phyloP scores from a whole-genome alignment of 2,329 filamentous ascomycete genomes.

The Ilyonectria robusta region DNA sequence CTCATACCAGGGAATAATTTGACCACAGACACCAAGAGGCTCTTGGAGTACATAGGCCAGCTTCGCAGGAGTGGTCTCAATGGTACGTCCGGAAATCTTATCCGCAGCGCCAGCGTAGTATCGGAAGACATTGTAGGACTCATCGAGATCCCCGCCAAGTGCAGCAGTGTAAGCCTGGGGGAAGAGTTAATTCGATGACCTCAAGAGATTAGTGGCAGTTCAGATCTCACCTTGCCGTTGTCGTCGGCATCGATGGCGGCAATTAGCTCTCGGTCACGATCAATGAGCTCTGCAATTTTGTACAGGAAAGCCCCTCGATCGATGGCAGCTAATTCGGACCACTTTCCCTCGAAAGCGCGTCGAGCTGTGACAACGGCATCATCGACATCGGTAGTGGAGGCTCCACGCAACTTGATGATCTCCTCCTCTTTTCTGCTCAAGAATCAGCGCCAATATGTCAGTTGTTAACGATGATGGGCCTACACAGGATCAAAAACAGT shows the following conservation, averaged over 20 bases:
- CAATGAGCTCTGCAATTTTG: slow-evolving; percentile 28
- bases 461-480: neutral
- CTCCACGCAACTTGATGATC: slow-evolving; percentile 23
- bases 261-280: slow-evolving; percentile 28
- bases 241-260: slow-evolving; percentile 25
- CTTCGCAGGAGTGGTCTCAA: slow-evolving; percentile 72
- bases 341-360: slow-evolving; percentile 26
- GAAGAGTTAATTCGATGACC: slow-evolving; percentile 37
- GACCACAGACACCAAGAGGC: slow-evolving; percentile 75
- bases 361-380: slow-evolving; percentile 23
- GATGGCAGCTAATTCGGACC: slow-evolving; percentile 24
- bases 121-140: slow-evolving; percentile 48
- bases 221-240: slow-evolving; percentile 15
- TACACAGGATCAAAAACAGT: slow-evolving; percentile 22
- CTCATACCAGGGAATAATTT: slow-evolving; percentile 69
- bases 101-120: slow-evolving; percentile 81
- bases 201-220: no score
- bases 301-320: slow-evolving; percentile 23
- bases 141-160: neutral
- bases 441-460: no score
- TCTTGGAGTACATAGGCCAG: slow-evolving; percentile 77
- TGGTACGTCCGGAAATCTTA: slow-evolving; percentile 77
- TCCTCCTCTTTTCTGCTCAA: slow-evolving; percentile 19
- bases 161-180: slow-evolving; percentile 41
- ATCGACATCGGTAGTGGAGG: slow-evolving; percentile 26